These are phyloP conservation scores for Castanospermum australe DNA, from an alignment of 306 rosid genomes.

Conservation along the genomic window DNA sequence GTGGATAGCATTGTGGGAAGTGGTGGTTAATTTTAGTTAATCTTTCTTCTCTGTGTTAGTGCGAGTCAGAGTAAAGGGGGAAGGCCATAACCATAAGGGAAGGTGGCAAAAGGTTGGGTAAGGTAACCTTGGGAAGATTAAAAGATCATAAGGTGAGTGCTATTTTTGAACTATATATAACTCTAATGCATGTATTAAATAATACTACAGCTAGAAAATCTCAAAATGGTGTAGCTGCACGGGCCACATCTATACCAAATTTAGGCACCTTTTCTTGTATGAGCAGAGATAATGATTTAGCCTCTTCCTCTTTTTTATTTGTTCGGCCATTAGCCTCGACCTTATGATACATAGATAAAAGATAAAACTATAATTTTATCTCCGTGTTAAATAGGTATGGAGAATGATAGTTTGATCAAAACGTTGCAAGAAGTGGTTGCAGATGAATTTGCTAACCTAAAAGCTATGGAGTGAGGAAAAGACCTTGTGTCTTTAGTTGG, in stretches of 20 bases:
- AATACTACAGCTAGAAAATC: background rate
- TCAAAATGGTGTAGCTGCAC: background rate
- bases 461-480: background rate
- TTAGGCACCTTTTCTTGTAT: background rate
- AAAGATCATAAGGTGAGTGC: background rate
- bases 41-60: background rate
- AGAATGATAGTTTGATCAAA: background rate
- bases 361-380: background rate
- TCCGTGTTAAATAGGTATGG: background rate
- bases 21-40: slow-evolving; percentile 38
- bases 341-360: background rate
- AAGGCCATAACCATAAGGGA: background rate
- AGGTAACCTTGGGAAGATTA: background rate
- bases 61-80: background rate
- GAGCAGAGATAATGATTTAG: background rate
- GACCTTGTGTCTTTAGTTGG: background rate
- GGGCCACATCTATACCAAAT: background rate
- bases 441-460: background rate
- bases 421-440: no score
- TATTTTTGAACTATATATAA: background rate
- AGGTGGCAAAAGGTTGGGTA: background rate
- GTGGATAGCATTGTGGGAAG: slow-evolving; percentile 38
- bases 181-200: background rate
- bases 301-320: background rate
- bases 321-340: no score